Evolutionary conservation across 352 stramenopile genomes (phyloP).

Genomic region (Pythium aristosporum): DNA sequence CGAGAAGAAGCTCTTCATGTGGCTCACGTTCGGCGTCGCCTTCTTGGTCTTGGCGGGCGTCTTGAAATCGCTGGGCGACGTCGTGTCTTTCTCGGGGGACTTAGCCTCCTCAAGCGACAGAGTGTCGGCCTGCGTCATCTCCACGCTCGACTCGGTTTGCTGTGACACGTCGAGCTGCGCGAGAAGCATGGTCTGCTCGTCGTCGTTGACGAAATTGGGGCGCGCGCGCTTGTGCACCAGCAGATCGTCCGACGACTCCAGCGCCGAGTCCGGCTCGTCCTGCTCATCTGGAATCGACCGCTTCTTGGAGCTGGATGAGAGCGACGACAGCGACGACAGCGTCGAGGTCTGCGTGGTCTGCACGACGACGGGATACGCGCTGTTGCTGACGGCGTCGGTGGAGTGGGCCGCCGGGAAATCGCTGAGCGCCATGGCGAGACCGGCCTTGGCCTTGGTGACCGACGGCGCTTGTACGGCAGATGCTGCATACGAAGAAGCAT

Average conservation of each 20-base stretch:
- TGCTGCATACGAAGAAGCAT: background rate
- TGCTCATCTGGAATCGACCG: constrained; percentile 32
- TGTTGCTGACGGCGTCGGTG: constrained; percentile 6
- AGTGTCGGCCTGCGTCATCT: constrained; percentile 22
- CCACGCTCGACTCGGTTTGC: constrained; percentile 17
- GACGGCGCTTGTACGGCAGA: background rate
- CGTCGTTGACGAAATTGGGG: constrained; percentile 60
- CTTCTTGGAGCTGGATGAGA: constrained; percentile 43
- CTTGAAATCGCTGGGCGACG: constrained; percentile 25
- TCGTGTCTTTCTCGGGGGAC: constrained; percentile 35
- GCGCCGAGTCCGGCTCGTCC: constrained; percentile 8
- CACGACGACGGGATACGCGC: constrained; percentile 11
- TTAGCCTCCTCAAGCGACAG: constrained; percentile 17
- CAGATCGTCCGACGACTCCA: constrained; percentile 30
- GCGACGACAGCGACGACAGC: constrained; percentile 8
- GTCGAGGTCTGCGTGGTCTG: constrained; percentile 17
- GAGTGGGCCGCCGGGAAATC: constrained; percentile 17
- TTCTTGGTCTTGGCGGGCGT: constrained; percentile 36
- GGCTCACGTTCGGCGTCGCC: constrained; percentile 19
- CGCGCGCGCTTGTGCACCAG: constrained; percentile 43
- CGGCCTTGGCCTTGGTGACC: background rate
- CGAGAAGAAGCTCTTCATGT: constrained; percentile 49
- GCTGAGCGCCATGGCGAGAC: constrained; percentile 20
- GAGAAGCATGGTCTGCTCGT: constrained; percentile 59
- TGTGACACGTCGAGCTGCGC: constrained; percentile 46